phyloP scores from a whole-genome alignment of 164 flowering plant species.

The Warburgia ugandensis region DNA sequence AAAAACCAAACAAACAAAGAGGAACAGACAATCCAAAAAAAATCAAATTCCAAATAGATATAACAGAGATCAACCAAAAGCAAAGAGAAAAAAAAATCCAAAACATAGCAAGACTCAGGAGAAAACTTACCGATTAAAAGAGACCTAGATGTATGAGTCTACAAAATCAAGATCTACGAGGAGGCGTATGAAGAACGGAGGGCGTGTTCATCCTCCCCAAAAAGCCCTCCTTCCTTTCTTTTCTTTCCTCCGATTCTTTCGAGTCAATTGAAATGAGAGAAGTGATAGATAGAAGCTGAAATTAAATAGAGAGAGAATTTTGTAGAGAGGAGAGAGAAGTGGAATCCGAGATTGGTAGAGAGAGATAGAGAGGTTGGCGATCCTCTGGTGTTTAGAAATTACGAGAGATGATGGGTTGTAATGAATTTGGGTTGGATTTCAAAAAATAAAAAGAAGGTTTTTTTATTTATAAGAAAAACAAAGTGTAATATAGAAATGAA shows the following conservation, averaged over 20 bases:
- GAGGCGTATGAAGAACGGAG: constrained; percentile 49
- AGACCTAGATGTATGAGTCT: constrained; percentile 19
- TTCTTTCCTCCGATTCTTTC: constrained; percentile 17
- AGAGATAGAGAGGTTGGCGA: constrained; percentile 24
- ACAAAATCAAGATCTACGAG: constrained; percentile 57
- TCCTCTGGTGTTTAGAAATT: constrained; percentile 39
- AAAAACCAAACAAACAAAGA: constrained; percentile 9
- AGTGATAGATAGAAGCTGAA: constrained; percentile 9
- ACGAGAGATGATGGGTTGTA: constrained; percentile 28
- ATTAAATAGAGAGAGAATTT: constrained; percentile 1
- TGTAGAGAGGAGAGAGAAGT: constrained; percentile 11
- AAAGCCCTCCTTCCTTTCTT: constrained; percentile 30
- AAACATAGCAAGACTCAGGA: not conserved
- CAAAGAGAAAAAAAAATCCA: constrained; percentile 6
- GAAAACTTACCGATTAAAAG: constrained; percentile 16
- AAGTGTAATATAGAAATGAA: not conserved
- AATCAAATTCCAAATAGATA: constrained; percentile 16
- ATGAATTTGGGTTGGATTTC: constrained; percentile 20
- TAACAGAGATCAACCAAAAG: constrained; percentile 2
- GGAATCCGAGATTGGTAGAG: constrained; percentile 14
- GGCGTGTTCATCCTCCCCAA: constrained; percentile 30
- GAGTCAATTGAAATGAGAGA: constrained; percentile 7
- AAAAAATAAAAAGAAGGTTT: not conserved
- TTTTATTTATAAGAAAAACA: not conserved
- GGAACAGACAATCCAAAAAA: constrained; percentile 7